A percentile compares a stretch with the other conserved stretches of the same genome.
Evolutionary conservation across 345 rosid species (phyloP).

Genomic region (Raphanus sativus): DNA sequence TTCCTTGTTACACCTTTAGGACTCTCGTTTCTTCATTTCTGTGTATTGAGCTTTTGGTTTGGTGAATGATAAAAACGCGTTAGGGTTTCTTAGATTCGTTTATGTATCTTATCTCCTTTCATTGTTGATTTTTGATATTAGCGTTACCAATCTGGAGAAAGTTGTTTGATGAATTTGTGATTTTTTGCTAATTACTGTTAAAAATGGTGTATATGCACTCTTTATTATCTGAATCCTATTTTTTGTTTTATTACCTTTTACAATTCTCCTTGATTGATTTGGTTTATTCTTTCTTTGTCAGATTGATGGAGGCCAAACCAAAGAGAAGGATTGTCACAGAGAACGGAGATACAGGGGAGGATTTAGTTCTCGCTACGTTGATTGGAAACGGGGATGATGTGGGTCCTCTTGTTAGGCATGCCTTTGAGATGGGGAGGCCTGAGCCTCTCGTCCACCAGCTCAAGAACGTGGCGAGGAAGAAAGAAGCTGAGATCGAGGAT

Average conservation of each 20-base stretch:
- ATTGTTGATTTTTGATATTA: neutral
- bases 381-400: constrained; percentile 93
- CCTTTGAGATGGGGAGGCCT: constrained; percentile 80
- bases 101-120: no score
- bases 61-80: neutral
- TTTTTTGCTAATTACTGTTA: neutral
- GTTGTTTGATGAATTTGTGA: neutral
- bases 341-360: constrained; percentile 88
- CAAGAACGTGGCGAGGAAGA: constrained; percentile 68
- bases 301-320: constrained; percentile 65
- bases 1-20: neutral
- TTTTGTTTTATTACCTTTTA: no score
- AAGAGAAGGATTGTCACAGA: constrained; percentile 73
- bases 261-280: no score
- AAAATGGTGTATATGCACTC: no score
- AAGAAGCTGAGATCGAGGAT: constrained; percentile 92
- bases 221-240: no score
- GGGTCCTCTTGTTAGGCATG: constrained; percentile 88
- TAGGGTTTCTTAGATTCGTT: neutral
- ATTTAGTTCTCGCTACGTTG: constrained; percentile 72
- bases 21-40: neutral
- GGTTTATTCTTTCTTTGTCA: no score
- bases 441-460: constrained; percentile 85
- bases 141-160: neutral
- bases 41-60: neutral